Base-by-base conservation (phyloP, 805 yeast genomes). In the Saccharomycopsis babjevae region DNA sequence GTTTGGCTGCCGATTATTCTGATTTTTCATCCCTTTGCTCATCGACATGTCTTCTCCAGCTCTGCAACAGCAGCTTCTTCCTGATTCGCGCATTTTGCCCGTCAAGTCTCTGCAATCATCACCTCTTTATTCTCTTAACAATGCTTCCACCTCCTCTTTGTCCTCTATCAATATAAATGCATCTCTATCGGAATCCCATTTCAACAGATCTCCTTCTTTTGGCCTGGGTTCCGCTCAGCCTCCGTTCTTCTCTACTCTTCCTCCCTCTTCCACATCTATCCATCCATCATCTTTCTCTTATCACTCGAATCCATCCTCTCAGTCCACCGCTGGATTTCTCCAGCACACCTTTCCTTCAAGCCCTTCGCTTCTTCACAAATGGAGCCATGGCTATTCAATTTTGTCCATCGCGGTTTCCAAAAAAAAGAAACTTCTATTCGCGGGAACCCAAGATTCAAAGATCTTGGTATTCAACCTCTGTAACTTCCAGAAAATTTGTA, bases 381-480 rank as follows among this genome's bases (percentile, higher is more conserved):
- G 98, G 98, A 79, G 81, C 32, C 84, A 83, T 64, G 73, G 79
- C 1, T 84, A 82, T 66, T 85, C 96, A 1, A 85, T 92, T 18
- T 78, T 94, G 7, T 86, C 96, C 57, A 81, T 84, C 3, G 79
- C 82, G 7, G 79, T 87, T 8, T 83, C 87, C 25, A 87, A 89
- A 0, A 71, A 72, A 32, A 76, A 78, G 61, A 78, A 79, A 39
- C 71, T 86, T 7, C 65, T 93, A 4, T 88, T 89, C 69, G 94
- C 96, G 60, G 99, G 99, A 10, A 90, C 97, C 1, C 96, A 92
- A 66, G 89, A 88, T 67, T 88, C 94, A 11, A 82, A 81, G 65
- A 86, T 93, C 50, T 72, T 89, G 46, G 85, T 89, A 0, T 84
- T 80, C 68, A 93, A 89, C 67, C 74, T 88, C 59, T 72, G 71